A percentile compares a stretch with the other conserved stretches of the same genome.
Evolutionary conservation across 73 alveolate genomes (phyloP).

Genomic region (Tetrahymena thermophila): DNA sequence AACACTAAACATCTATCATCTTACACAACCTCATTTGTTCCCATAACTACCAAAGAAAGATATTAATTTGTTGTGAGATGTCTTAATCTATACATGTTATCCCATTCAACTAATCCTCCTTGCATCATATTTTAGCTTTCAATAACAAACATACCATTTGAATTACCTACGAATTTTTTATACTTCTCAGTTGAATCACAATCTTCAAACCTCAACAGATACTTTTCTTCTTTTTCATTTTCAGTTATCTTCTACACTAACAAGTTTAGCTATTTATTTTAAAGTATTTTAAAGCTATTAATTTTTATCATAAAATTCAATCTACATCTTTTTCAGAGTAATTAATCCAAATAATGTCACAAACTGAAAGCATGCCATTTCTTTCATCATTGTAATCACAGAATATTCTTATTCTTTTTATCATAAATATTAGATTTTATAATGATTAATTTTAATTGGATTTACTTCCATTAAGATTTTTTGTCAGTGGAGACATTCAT

Average conservation of each 20-base stretch:
- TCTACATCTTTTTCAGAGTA: slow-evolving; percentile 35
- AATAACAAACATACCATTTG: slow-evolving; percentile 29
- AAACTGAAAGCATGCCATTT: slow-evolving; percentile 23
- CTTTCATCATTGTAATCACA: slow-evolving; percentile 31
- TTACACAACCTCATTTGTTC: neutral
- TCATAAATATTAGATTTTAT: neutral
- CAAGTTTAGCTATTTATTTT: neutral
- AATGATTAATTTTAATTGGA: neutral
- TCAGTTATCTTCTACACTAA: neutral
- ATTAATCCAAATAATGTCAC: slow-evolving; percentile 29
- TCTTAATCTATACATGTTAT: slow-evolving; percentile 15
- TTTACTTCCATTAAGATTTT: slow-evolving; percentile 24
- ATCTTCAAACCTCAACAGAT: slow-evolving; percentile 1
- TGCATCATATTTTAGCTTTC: slow-evolving; percentile 22
- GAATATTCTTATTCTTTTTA: neutral
- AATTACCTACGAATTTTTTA: slow-evolving; percentile 36
- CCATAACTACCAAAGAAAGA: neutral
- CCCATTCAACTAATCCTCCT: slow-evolving; percentile 41
- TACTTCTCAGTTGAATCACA: slow-evolving; percentile 18
- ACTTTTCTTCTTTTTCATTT: neutral
- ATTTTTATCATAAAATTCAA: neutral
- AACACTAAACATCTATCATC: neutral
- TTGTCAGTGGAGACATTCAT: slow-evolving; percentile 28
- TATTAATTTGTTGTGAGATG: slow-evolving; percentile 31
- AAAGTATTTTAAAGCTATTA: neutral